Base-by-base conservation (phyloP, 805 yeast species). In the Zygoascus bituminiphila region DNA sequence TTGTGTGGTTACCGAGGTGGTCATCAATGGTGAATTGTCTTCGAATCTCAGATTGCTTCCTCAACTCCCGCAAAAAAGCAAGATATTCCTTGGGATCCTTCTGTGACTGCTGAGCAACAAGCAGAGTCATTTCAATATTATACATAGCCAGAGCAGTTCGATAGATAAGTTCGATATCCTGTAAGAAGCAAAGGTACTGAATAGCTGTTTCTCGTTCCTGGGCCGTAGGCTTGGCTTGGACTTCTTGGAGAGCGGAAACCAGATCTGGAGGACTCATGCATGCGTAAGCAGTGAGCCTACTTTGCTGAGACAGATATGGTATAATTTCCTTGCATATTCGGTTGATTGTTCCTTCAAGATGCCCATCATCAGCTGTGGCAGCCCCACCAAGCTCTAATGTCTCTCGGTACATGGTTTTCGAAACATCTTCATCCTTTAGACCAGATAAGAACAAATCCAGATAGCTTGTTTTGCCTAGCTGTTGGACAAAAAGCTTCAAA, bases 51-150 rank as follows among this genome's bases (percentile, higher is more conserved):
- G 77, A 68, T 63, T 83, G 85, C 37, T 76, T 77, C 55, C 86
- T 83, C 47, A 93, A 70, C 43, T 80, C 75, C 60, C 88, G 95
- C 55, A 93, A 73, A 65, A 93, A 93, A 45, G 98, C 96, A 46
- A 93, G 69, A 57, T 93, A 93, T 65, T 93, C 99, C 60, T 89
- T 88, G 21, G 99, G 99, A 68, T 93, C 99, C 73, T 84, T 89
- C 65, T 91, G 98, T 0, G 97, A 88, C 60, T 88, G 93, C 63
- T 94, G 98, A 0, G 98, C 98, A 51, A 93, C 81, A 10, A 76
- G 73, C 49, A 93, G 73, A 0, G 98, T 78, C 58, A 91, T 70
- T 49, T 81, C 81, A 38, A 93, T 81, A 62, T 93, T 84, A 60
- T 93, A 93, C 19, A 84, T 69, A 1, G 94, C 84, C 50, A 93